Evolutionary conservation across 495 filamentous ascomycete genomes (phyloP).

Genomic region (Penicillium chermesinum): DNA sequence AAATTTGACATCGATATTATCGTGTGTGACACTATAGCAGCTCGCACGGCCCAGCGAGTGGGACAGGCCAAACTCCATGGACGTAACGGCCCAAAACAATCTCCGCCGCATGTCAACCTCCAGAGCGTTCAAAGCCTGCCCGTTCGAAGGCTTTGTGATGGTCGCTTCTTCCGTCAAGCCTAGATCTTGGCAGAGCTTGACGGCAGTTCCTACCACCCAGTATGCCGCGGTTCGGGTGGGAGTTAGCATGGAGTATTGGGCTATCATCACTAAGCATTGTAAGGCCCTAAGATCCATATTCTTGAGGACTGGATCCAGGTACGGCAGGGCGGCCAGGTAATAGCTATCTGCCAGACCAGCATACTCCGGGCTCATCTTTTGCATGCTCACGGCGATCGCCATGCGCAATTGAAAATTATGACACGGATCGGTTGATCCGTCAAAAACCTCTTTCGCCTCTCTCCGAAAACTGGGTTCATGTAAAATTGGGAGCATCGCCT

Average conservation of each 20-base stretch:
- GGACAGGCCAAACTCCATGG: constrained; percentile 82
- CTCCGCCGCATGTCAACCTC: constrained; percentile 85
- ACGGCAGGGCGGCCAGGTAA: constrained; percentile 79
- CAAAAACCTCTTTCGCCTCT: constrained; percentile 74
- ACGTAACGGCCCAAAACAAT: constrained; percentile 76
- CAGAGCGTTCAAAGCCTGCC: constrained; percentile 51
- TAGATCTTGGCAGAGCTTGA: constrained; percentile 78
- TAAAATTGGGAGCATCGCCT: constrained; percentile 76
- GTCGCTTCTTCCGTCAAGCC: constrained; percentile 82
- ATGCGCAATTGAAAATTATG: constrained; percentile 82
- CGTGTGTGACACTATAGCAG: constrained; percentile 69
- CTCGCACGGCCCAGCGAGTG: constrained; percentile 81
- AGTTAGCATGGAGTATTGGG: constrained; percentile 85
- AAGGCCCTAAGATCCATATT: constrained; percentile 80
- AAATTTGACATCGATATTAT: constrained; percentile 76
- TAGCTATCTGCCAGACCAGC: constrained; percentile 86
- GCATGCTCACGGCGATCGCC: constrained; percentile 88
- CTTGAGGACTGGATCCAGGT: constrained; percentile 69
- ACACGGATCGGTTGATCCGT: constrained; percentile 67
- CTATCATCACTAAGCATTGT: constrained; percentile 85
- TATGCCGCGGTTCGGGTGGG: constrained; percentile 86
- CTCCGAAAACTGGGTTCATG: constrained; percentile 76
- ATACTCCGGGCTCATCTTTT: constrained; percentile 75
- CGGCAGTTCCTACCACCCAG: constrained; percentile 82
- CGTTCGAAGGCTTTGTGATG: constrained; percentile 52